Conservation (phyloP, 495 filamentous ascomycete genomes). For the Durotheca rogersii region DNA sequence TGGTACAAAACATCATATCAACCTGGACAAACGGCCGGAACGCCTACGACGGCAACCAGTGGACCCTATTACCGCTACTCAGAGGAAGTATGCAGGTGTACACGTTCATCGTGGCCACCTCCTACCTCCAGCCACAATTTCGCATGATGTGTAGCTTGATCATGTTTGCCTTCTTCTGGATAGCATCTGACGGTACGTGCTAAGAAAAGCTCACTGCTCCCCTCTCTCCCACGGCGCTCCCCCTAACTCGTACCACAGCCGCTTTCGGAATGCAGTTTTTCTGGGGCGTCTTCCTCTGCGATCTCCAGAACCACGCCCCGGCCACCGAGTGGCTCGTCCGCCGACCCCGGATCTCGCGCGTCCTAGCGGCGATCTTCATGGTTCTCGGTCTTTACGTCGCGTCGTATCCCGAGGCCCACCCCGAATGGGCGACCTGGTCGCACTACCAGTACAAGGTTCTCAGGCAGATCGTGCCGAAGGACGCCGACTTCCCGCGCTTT, state of each 20-base stretch:
- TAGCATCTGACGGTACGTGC: conserved; percentile 47
- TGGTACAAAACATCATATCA: conserved; percentile 49
- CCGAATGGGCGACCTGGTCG: conserved; percentile 61
- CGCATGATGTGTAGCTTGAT: conserved; percentile 54
- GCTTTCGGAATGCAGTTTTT: conserved; percentile 62
- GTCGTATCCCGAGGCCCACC: conserved; percentile 61
- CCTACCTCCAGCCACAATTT: conserved; percentile 57
- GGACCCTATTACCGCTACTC: conserved; percentile 64
- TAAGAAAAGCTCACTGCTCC: background rate
- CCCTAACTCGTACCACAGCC: conserved; percentile 35
- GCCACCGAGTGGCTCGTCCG: conserved; percentile 53
- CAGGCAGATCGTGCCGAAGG: conserved; percentile 56
- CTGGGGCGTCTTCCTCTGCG: conserved; percentile 64
- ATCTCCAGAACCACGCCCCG: conserved; percentile 55
- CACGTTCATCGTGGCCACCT: conserved; percentile 54
- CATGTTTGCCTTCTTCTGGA: conserved; percentile 57
- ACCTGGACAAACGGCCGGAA: conserved; percentile 62
- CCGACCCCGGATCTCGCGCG: conserved; percentile 47
- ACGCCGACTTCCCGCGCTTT: conserved; percentile 56
- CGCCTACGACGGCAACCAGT: conserved; percentile 65
- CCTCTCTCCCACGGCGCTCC: background rate
- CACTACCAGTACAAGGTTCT: conserved; percentile 46
- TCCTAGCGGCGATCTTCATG: conserved; percentile 48
- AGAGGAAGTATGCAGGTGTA: conserved; percentile 64
- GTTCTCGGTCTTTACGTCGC: conserved; percentile 56